These are phyloP conservation scores for Selaginella tamariscina DNA, from an alignment of 75 land plant genomes.

Conservation along the genomic window DNA sequence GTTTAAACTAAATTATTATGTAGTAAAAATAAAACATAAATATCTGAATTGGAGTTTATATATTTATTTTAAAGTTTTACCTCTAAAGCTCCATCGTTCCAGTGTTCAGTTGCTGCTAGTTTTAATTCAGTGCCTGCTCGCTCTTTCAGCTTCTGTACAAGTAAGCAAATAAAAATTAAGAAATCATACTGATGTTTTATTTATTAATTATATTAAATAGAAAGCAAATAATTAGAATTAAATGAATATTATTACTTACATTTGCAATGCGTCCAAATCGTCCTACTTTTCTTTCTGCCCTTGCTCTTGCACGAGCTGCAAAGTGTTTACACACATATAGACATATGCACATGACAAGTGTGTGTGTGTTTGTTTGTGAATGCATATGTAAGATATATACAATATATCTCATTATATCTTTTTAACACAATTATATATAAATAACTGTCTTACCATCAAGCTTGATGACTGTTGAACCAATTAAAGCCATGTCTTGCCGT, in stretches of 20 bases:
- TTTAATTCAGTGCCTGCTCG: background rate
- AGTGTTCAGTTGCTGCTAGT: slow-evolving; percentile 11
- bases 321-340: background rate
- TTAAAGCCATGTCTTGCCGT: slow-evolving; percentile 6
- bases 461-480: background rate
- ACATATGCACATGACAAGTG: background rate
- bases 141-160: background rate
- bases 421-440: too few relatives aligned
- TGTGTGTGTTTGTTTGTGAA: background rate
- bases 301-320: background rate
- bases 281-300: background rate
- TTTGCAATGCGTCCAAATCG: background rate
- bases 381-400: background rate
- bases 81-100: slow-evolving; percentile 8
- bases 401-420: background rate
- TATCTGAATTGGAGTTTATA: background rate
- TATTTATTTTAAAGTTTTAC: slow-evolving; percentile 16
- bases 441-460: slow-evolving; percentile 4
- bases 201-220: background rate
- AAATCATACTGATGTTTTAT: background rate
- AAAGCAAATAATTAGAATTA: background rate
- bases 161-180: background rate
- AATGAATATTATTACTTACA: background rate
- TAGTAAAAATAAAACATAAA: too few relatives aligned
- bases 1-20: too few relatives aligned